Conservation (phyloP, 192 early-diverging fungal species). For the Jimgerdemannia flammicorona region DNA sequence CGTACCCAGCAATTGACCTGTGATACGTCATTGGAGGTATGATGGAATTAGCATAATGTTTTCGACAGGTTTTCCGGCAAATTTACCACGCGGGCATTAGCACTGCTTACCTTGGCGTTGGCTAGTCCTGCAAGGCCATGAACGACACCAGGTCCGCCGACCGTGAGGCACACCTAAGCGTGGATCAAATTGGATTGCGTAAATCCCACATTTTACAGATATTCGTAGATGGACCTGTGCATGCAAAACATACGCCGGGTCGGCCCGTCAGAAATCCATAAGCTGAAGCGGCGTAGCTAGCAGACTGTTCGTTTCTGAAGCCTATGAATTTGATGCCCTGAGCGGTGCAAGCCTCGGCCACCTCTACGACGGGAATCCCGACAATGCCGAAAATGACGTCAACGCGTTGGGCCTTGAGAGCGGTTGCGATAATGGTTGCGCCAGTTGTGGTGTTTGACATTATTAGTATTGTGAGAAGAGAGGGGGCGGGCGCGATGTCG, state of each 20-base stretch:
- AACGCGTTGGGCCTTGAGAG: conserved; percentile 58
- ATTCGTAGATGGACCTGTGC: background rate
- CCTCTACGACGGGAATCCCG: conserved; percentile 72
- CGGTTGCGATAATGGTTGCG: conserved; percentile 51
- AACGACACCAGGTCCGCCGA: conserved; percentile 70
- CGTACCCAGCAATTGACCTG: background rate
- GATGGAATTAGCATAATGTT: too few species aligned
- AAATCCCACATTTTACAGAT: background rate
- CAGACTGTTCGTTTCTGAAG: conserved; percentile 76
- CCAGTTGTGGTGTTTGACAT: conserved; percentile 32
- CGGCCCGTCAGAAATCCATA: conserved; percentile 56
- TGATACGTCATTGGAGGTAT: background rate
- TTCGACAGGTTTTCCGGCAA: too few species aligned
- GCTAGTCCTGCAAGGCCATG: conserved; percentile 66
- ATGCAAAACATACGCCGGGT: conserved; percentile 38
- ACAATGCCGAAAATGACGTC: conserved; percentile 71
- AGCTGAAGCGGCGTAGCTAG: conserved; percentile 65
- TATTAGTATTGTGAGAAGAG: background rate
- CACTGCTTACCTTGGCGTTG: conserved; percentile 59
- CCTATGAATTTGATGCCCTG: conserved; percentile 65
- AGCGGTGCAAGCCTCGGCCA: conserved; percentile 67
- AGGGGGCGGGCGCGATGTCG: too few species aligned
- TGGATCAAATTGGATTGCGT: background rate
- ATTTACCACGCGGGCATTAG: background rate
- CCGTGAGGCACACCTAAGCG: conserved; percentile 49